Evolutionary conservation across 2,329 filamentous ascomycete genomes (phyloP).

Genomic region (Exutisphaerella laricina): DNA sequence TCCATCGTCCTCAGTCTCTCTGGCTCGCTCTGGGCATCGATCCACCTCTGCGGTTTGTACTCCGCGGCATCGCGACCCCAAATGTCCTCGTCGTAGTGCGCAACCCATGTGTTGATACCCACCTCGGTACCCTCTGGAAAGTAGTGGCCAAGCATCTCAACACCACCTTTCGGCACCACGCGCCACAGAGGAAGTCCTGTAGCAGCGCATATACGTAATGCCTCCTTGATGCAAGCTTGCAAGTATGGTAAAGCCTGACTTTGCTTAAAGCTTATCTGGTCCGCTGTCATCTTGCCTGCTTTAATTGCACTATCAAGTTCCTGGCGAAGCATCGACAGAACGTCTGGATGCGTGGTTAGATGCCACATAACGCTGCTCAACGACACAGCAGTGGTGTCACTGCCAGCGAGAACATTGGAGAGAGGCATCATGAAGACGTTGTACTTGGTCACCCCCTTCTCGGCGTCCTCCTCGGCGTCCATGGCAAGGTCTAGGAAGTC

Average conservation of each 20-base stretch:
- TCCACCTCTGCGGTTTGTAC: constrained; percentile 23
- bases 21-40: constrained; percentile 19
- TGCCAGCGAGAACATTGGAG: constrained; percentile 24
- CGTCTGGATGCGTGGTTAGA: constrained; percentile 26
- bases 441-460: constrained; percentile 18
- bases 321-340: constrained; percentile 23
- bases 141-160: constrained; percentile 27
- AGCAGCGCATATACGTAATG: constrained; percentile 21
- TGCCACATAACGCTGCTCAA: constrained; percentile 33
- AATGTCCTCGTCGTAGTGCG: constrained; percentile 20
- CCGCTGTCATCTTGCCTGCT: constrained; percentile 13
- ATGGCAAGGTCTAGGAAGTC: constrained; percentile 19
- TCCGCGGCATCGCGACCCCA: constrained; percentile 18
- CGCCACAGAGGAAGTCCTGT: constrained; percentile 17
- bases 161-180: constrained; percentile 16
- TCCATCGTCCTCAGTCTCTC: constrained; percentile 34
- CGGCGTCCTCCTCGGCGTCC: constrained; percentile 17
- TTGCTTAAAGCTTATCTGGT: constrained; percentile 31
- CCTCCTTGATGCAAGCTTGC: constrained; percentile 33
- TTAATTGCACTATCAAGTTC: constrained; percentile 5
- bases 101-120: constrained; percentile 22
- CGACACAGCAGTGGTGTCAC: constrained; percentile 35
- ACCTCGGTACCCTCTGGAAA: constrained; percentile 43
- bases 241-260: constrained; percentile 37
- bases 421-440: constrained; percentile 20